These are phyloP conservation scores for Diplodia seriata DNA, from an alignment of 2,329 filamentous ascomycete genomes.

Conservation along the genomic window DNA sequence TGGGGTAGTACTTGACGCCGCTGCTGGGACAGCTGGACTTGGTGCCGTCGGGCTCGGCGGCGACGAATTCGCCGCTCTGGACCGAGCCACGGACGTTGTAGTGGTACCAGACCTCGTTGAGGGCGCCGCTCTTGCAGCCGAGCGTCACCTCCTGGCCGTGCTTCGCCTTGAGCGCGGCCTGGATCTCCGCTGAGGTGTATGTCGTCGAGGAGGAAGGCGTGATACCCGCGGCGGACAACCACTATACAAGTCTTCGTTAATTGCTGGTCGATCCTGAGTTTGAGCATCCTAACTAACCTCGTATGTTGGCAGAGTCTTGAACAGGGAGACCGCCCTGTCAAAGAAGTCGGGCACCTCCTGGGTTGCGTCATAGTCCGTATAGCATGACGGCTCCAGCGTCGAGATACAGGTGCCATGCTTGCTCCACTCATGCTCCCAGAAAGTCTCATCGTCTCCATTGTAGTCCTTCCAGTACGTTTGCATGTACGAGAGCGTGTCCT, in stretches of 20 bases:
- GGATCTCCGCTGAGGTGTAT: slow-evolving; percentile 66
- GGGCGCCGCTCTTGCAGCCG: slow-evolving; percentile 59
- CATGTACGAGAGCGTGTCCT: slow-evolving; percentile 70
- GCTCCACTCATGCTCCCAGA: slow-evolving; percentile 76
- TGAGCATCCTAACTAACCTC: slow-evolving; percentile 47
- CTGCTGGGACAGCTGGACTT: slow-evolving; percentile 67
- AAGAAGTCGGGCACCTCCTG: slow-evolving; percentile 75
- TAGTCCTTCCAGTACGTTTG: slow-evolving; percentile 74
- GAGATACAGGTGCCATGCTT: slow-evolving; percentile 78
- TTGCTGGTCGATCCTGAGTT: neutral
- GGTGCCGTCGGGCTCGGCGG: slow-evolving; percentile 63
- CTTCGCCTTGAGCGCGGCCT: slow-evolving; percentile 61
- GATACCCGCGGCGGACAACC: slow-evolving; percentile 67
- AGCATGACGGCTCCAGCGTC: slow-evolving; percentile 70
- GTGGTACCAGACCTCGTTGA: slow-evolving; percentile 68
- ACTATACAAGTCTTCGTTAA: slow-evolving; percentile 44
- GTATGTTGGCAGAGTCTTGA: slow-evolving; percentile 71
- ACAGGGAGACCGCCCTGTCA: slow-evolving; percentile 68
- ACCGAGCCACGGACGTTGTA: slow-evolving; percentile 68
- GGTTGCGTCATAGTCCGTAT: slow-evolving; percentile 62
- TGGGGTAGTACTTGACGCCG: slow-evolving; percentile 71
- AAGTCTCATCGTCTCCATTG: slow-evolving; percentile 64
- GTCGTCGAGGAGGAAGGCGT: slow-evolving; percentile 61
- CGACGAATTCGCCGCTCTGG: slow-evolving; percentile 66
- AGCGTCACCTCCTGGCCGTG: slow-evolving; percentile 64